Evolutionary conservation across 345 rosid genomes (phyloP).

Genomic region (Balakata baccata): DNA sequence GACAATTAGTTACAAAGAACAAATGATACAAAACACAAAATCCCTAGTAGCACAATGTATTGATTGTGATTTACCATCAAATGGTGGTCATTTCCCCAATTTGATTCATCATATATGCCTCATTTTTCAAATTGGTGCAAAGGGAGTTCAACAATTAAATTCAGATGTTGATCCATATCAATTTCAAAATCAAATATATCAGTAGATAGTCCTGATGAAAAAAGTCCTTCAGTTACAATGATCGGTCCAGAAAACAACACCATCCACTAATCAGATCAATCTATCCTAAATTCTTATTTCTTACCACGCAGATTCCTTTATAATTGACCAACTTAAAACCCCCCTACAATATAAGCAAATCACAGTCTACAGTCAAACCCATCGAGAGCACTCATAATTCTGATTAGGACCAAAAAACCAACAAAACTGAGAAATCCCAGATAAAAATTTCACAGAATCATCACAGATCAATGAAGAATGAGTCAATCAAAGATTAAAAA

Average conservation of each 20-base stretch:
- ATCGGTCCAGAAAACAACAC: neutral
- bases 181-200: neutral
- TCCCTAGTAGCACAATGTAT: neutral
- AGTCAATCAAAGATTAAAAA: constrained; percentile 9
- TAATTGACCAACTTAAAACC: neutral
- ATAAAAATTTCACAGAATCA: constrained; percentile 19
- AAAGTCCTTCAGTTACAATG: neutral
- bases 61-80: neutral
- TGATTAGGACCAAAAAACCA: neutral
- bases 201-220: neutral
- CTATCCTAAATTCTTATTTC: neutral
- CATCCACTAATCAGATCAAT: neutral
- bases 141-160: neutral
- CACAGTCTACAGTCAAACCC: constrained; percentile 12
- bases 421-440: constrained; percentile 28
- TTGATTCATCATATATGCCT: neutral
- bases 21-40: constrained; percentile 8
- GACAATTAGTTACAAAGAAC: neutral
- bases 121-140: neutral
- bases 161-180: neutral
- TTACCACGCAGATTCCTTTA: neutral
- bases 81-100: neutral
- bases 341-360: neutral
- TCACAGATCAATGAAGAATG: constrained; percentile 2
- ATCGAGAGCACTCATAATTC: neutral